Conservation (phyloP, 2,329 filamentous ascomycete genomes). For the Ophiostoma tasmaniense region DNA sequence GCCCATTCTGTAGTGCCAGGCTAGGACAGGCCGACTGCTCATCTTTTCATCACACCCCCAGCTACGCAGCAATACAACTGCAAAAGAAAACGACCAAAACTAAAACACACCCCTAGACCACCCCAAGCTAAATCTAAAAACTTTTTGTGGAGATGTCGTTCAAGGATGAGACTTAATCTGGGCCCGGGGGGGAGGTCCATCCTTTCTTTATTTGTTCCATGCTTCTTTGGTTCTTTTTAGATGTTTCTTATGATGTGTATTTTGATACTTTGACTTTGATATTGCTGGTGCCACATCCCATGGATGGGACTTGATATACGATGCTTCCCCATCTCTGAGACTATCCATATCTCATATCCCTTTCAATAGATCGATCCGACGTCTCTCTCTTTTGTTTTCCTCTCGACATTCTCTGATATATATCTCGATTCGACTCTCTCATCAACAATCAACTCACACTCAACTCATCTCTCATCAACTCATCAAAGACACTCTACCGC, state of each 20-base stretch:
- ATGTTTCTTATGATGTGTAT: not conserved
- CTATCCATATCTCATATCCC: not conserved
- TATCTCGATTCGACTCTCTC: not conserved
- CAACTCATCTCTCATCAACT: not conserved
- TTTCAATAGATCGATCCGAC: constrained; percentile 4
- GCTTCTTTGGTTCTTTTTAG: not conserved
- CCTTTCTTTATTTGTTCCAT: constrained; percentile 8
- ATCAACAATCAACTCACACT: not conserved
- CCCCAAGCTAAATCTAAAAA: not conserved
- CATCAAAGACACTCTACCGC: not conserved
- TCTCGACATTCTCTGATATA: not conserved
- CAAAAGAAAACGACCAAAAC: not conserved
- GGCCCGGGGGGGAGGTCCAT: constrained; percentile 8
- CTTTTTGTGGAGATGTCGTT: not conserved
- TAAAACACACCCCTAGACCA: not conserved
- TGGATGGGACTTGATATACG: constrained; percentile 1
- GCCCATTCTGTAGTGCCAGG: not conserved
- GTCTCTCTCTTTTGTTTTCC: constrained; percentile 1
- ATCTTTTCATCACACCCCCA: constrained; percentile 1
- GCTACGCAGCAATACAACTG: not conserved
- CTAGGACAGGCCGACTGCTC: not conserved
- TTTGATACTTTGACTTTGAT: not conserved
- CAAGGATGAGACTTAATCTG: constrained; percentile 8
- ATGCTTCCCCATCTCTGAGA: constrained; percentile 1
- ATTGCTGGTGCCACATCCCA: not conserved